Base-by-base conservation (phyloP, 2,329 filamentous ascomycete genomes). In the Neophaeococcomyces aloes region DNA sequence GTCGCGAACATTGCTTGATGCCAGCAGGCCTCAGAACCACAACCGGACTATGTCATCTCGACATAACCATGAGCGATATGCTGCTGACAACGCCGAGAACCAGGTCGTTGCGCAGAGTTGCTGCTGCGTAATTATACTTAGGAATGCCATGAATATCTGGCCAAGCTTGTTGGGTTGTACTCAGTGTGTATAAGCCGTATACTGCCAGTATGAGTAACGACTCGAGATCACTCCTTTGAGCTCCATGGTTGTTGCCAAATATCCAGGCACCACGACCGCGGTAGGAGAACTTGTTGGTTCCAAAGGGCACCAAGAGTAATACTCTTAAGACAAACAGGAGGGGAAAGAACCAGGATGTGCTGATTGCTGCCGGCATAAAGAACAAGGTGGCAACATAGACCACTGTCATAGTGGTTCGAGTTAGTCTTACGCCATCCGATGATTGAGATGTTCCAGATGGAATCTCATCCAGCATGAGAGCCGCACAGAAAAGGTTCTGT, bases 401-500 rank as follows among this genome's bases (percentile, higher is more conserved):
- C 3, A 48, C 8, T 15, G 53, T 45, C 2, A 29, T 14, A 3
- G 27, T 34, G 8, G 32, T 19, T 27, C 29, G 19, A 10, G 38
- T 19, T 18, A 25, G 27, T 31, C 15, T 23, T 19, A 25, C 25
- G 14, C 4, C 6, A 13, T 23, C 25, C 11, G 18, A 13, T n/a
- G 6, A 23, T 14, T 14, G 4, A 15, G 6, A 6, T 6, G 6
- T 11, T 30, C 19, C 10, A 19, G 44, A 45, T 17, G 50, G 38
- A 17, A 31, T 13, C 10, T 27, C 10, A 10, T 10, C 10, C 2
- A 78, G 66, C 7, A 79, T 61, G 21, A 80, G 61, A 6, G 73
- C 69, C 7, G 79, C 55, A 54, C 75, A 78, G 62, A 82, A 82
- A 23, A 82, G 60, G 51, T 77, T 80, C 58, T 78, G 72, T 2